Base-by-base conservation (phyloP, 805 yeast genomes). In the Zygotorulaspora sp. region DNA sequence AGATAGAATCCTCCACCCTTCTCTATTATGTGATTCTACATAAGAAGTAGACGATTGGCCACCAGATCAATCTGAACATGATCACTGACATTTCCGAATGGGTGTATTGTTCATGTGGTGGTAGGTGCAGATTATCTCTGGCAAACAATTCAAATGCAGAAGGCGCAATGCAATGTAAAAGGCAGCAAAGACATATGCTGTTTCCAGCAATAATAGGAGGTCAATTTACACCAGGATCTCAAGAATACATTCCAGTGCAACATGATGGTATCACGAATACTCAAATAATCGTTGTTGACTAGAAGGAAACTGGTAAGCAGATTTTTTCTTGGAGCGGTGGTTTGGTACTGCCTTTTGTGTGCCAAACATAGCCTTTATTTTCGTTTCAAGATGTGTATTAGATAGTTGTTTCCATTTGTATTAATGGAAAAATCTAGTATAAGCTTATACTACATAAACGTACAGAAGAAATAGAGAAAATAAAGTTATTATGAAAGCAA, bases 231-330 rank as follows among this genome's bases (percentile, higher is more conserved):
- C 41, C 49, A 9, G 52, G 52, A 8, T 49, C 52, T 7, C 40
- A 33, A 15, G 49, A 53, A 16, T 58, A 46, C 31, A 57, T 58
- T 19, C 63, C 63, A 6, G 23, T 49, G 16, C 42, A 47, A 10
- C 63, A 54, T 34, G 62, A 57, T 32, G 48, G 44, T 4, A 48
- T 57, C 18, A 9, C 4, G 36, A 23, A 24, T n/a, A n/a, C n/a
- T n/a, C n/a, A n/a, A n/a, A n/a, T n/a, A n/a, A n/a, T n/a, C n/a
- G n/a, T n/a, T n/a, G n/a, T n/a, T 14, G 44, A 30, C 19, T 17
- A 32, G 23, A 7, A 22, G 26, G 28, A 22, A 16, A 21, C 13
- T 11, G 28, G 28, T 16, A 10, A 30, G 9, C 24, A 30, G 31
- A 28, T 17, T 28, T 11, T 17, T 11, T 13, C 26, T 23, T 23